Conservation (phyloP, 2,329 filamentous ascomycete species). For the Hortaea werneckii region DNA sequence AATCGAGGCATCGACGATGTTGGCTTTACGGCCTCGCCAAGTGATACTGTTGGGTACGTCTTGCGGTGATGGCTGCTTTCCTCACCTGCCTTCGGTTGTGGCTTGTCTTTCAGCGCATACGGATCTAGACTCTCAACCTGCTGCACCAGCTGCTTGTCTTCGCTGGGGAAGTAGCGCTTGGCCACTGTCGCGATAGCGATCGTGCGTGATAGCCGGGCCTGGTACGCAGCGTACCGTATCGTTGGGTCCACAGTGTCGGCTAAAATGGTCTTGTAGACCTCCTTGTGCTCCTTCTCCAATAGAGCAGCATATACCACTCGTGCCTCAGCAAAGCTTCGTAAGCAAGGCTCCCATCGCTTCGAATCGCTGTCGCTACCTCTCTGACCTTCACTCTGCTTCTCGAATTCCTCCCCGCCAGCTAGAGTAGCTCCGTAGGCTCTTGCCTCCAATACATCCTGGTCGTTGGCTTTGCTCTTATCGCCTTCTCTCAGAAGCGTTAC, state of each 20-base stretch:
- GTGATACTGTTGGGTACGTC: constrained; percentile 62
- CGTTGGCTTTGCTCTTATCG: constrained; percentile 52
- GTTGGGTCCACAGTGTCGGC: constrained; percentile 83
- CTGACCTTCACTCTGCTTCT: constrained; percentile 56
- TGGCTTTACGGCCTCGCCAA: constrained; percentile 78
- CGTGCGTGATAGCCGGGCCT: constrained; percentile 77
- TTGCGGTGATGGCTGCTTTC: constrained; percentile 14
- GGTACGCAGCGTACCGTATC: constrained; percentile 88
- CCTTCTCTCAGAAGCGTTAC: constrained; percentile 55
- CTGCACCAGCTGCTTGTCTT: constrained; percentile 51
- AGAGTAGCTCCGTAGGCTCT: constrained; percentile 73
- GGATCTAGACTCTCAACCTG: constrained; percentile 63
- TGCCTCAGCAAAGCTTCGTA: constrained; percentile 65
- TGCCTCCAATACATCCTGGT: constrained; percentile 71
- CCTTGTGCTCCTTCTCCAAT: constrained; percentile 54
- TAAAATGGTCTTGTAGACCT: constrained; percentile 77
- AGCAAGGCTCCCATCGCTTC: constrained; percentile 63
- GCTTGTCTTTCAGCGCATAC: constrained; percentile 51
- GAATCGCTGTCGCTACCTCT: constrained; percentile 26
- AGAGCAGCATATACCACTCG: constrained; percentile 76
- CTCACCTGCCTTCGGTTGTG: constrained; percentile 16
- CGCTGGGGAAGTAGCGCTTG: constrained; percentile 63
- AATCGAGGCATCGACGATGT: constrained; percentile 87
- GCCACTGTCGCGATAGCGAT: constrained; percentile 71
- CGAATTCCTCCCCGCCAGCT: constrained; percentile 67